Evolutionary conservation across 441 rosid species (phyloP), one percentile per base, ranked within the genome.

Genomic region (Populus hybrid): DNA sequence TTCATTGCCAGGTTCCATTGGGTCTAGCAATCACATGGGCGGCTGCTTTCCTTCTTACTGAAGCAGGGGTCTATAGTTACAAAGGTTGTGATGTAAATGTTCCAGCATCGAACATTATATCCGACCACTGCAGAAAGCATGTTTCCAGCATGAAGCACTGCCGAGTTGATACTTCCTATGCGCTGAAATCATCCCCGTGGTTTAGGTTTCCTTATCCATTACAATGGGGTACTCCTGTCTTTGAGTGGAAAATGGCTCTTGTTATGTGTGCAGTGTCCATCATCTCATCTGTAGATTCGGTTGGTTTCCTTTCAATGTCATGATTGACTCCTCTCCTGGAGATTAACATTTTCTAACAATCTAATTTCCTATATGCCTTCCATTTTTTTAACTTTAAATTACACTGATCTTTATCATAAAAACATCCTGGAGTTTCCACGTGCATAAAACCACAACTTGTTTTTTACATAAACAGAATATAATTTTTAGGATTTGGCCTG

Each of bases 171-270:
- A 89, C 95, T 73, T 95, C 95, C 76, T 93, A 92, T 72, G 97
- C 92, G 12, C 82, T 95, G 82, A 90, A 79, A 79, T 87, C 92
- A 59, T 87, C 97, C 46, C 98, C 99, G 46, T 94, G 98, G 98
- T 90, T 95, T 83, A 90, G 99, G 84, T 89, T 95, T 85, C 99
- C 98, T 76, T 95, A 92, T 82, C 99, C 99, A 16, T 82, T 95
- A 76, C 98, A 95, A 79, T 95, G 99, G 99, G 99, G 99, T 65
- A 89, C 94, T 79, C 99, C 99, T 36, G 87, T 93, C 78, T 91
- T 95, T 80, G 84, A 76, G 78, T 94, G 97, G 98, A 91, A 94
- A 84, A 87, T 92, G 97, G 93, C 98, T 74, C 61, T 91, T 69
- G 93, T 94, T 65, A 94, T 95, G 98, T 95, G 98, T 80, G 89